phyloP scores from a whole-genome alignment of 2,329 filamentous ascomycete species.

The Colletotrichum incanum region DNA sequence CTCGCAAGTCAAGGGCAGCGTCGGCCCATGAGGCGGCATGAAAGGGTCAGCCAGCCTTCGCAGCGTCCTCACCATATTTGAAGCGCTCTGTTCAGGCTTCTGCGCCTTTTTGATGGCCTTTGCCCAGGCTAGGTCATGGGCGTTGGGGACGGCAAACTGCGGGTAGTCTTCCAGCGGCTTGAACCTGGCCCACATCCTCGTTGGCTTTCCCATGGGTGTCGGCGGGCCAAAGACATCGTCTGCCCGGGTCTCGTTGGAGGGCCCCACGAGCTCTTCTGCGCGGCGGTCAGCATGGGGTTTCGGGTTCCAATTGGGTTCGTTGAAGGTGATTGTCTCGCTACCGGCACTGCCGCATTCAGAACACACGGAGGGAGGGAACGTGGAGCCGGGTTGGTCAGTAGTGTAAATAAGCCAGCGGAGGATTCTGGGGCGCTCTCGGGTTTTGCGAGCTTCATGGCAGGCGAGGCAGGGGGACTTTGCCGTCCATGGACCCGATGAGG shows the following conservation, averaged over 20 bases:
- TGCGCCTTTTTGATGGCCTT: background rate
- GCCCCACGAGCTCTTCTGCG: background rate
- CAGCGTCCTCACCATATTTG: background rate
- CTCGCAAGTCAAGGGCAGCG: background rate
- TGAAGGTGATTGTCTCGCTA: background rate
- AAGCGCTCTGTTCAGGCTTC: background rate
- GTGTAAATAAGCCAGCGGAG: background rate
- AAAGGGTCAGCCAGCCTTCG: background rate
- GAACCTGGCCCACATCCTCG: background rate
- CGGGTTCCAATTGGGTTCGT: background rate
- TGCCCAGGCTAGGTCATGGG: background rate
- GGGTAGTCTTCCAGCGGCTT: background rate
- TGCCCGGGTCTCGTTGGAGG: conserved; percentile 2
- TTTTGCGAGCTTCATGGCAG: conserved; percentile 7
- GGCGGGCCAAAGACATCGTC: conserved; percentile 10
- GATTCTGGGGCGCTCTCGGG: background rate
- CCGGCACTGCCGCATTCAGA: conserved; percentile 14
- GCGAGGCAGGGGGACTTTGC: background rate
- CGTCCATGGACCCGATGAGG: conserved; percentile 1
- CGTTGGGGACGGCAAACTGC: background rate
- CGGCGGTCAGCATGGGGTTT: background rate
- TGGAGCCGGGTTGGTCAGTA: background rate
- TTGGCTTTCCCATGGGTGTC: background rate
- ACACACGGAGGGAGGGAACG: conserved; percentile 5
- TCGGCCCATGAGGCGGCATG: background rate